Percentiles rank a stretch among this genome's conserved stretches.
phyloP scores from a whole-genome alignment of 31 red algal species.

The Odonthalia washingtoniensis region DNA sequence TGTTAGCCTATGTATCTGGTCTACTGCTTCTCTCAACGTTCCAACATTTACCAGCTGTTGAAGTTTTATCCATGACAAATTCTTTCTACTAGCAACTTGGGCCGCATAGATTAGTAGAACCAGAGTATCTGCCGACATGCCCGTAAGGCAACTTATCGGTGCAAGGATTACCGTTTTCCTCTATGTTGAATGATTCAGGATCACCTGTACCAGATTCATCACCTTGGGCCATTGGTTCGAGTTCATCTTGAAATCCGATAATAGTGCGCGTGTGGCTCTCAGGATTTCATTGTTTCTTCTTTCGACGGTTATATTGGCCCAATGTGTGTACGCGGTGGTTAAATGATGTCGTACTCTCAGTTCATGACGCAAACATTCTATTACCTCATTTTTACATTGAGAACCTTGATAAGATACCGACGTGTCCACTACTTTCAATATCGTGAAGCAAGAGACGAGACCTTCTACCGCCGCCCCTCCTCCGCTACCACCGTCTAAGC shows the following conservation, averaged over 20 bases:
- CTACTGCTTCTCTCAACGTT: too few species aligned
- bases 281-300: conserved; percentile 2
- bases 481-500: too few species aligned
- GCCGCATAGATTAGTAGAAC: too few species aligned
- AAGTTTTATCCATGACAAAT: too few species aligned
- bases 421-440: conserved; percentile 8
- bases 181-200: too few species aligned
- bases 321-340: conserved; percentile 10
- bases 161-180: too few species aligned
- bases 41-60: too few species aligned
- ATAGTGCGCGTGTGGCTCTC: neutral
- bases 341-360: neutral
- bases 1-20: too few species aligned
- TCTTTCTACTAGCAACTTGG: too few species aligned
- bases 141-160: too few species aligned
- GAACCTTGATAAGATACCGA: conserved; percentile 51
- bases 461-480: neutral
- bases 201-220: too few species aligned
- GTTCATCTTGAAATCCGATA: conserved; percentile 32
- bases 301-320: conserved; percentile 39
- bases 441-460: neutral
- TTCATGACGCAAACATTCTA: neutral
- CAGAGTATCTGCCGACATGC: too few species aligned
- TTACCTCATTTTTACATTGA: conserved; percentile 41
- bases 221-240: conserved; percentile 29